A percentile compares a stretch with the other conserved stretches of the same genome.
Evolutionary conservation across 2,329 filamentous ascomycete species (phyloP).

Genomic region (Clarireedia homoeocarpa): DNA sequence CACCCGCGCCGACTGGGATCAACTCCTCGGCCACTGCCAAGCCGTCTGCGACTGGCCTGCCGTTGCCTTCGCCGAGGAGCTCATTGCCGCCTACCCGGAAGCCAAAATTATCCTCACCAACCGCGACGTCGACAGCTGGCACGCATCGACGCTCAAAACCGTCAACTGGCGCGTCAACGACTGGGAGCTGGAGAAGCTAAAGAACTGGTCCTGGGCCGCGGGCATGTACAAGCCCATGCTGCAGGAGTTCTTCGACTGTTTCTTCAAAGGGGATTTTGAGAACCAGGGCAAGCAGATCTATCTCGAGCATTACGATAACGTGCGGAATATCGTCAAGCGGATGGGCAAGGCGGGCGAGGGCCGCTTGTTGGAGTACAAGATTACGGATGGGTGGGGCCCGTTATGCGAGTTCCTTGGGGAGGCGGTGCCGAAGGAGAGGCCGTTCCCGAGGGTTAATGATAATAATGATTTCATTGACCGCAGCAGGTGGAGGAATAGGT

Average conservation of each 20-base stretch:
- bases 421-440: slow-evolving; percentile 9
- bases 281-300: slow-evolving; percentile 4
- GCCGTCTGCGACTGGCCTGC: slow-evolving; percentile 19
- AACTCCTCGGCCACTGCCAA: slow-evolving; percentile 53
- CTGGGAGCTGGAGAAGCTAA: slow-evolving; percentile 2
- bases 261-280: slow-evolving; percentile 2
- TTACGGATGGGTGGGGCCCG: slow-evolving; percentile 15
- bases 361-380: slow-evolving; percentile 12
- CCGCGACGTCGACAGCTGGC: slow-evolving; percentile 16
- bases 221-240: slow-evolving; percentile 9
- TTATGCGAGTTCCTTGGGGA: slow-evolving; percentile 16
- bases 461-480: slow-evolving; percentile 8
- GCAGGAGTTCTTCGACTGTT: slow-evolving; percentile 6
- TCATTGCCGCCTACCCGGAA: slow-evolving; percentile 16
- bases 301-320: slow-evolving; percentile 3
- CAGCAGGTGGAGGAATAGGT: slow-evolving; percentile 6
- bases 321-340: background rate
- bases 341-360: slow-evolving; percentile 1
- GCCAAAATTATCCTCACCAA: slow-evolving; percentile 17
- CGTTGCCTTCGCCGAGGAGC: slow-evolving; percentile 26
- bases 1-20: slow-evolving; percentile 60
- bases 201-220: slow-evolving; percentile 5
- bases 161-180: slow-evolving; percentile 7
- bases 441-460: slow-evolving; percentile 3
- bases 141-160: slow-evolving; percentile 8